These are phyloP conservation scores for Hemisphaericaspora lyxosophila DNA, from an alignment of 1,139 yeast genomes.

Conservation along the genomic window DNA sequence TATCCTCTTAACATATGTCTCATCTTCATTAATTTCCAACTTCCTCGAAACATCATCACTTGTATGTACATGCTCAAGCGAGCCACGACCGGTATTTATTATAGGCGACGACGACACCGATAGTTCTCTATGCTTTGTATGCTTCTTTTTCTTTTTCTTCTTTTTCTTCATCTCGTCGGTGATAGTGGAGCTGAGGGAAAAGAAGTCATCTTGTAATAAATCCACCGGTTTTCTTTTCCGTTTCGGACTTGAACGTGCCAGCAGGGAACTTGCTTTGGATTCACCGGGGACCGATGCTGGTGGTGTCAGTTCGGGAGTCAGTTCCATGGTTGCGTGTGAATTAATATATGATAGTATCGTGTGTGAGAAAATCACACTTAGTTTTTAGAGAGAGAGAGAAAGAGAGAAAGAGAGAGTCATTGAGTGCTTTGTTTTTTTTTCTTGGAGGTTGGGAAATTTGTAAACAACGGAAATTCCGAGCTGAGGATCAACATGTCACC, in stretches of 20 bases:
- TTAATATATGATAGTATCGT: too few species aligned
- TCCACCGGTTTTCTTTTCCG: conserved; percentile 5
- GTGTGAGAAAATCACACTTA: too few species aligned
- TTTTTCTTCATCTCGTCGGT: conserved; percentile 23
- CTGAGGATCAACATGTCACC: too few species aligned
- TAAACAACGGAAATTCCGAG: too few species aligned
- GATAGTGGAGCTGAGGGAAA: conserved; percentile 22
- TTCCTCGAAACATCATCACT: background rate
- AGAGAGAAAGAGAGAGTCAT: background rate
- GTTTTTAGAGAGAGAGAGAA: too few species aligned
- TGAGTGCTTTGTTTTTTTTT: background rate
- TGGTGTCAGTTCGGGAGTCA: conserved; percentile 1
- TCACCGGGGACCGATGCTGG: background rate
- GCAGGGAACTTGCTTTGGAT: background rate
- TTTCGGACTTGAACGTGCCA: conserved; percentile 1
- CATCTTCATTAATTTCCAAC: background rate
- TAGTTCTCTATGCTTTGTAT: conserved; percentile 1
- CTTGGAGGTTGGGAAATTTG: too few species aligned
- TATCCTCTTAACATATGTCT: background rate
- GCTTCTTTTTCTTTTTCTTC: conserved; percentile 11
- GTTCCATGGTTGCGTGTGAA: conserved; percentile 2
- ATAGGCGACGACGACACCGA: background rate
- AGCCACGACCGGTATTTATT: background rate
- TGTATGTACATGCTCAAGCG: too few species aligned
- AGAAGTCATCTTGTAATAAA: conserved; percentile 30